Base-by-base conservation (phyloP, 805 yeast species). In the Starmerella geochares region DNA sequence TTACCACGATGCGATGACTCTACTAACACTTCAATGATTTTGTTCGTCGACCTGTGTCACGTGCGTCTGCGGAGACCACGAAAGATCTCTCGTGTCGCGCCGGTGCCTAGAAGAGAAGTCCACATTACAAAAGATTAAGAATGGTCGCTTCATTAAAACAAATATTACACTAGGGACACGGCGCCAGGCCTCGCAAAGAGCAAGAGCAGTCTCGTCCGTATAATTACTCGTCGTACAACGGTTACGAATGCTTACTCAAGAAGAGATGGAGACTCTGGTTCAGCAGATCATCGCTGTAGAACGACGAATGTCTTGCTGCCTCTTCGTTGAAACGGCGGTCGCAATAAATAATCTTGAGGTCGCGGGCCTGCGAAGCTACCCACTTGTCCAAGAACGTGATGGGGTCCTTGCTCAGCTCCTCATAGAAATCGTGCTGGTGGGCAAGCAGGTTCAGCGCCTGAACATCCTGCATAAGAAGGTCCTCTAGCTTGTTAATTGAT, bases 291-390 rank as follows among this genome's bases (percentile, higher is more conserved):
- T 86, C 88, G 38, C 79, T 77, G 66, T 83, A 92, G 66, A 82
- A 92, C 16, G 80, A 79, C 3, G 95, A 78, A 60, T 83, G 77
- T 69, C 98, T 79, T 4, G 86, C 95, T 19, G 77, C 72, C 62
- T 88, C 96, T 67, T 90, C 96, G 62, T 80, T 81, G 66, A 80
- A 83, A 9, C 88, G 90, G 59, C 84, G 92, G 59, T 92, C 97
- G 56, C 95, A 87, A 52, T 86, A 77, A 55, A 92, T 72, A 13
- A 90, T 83, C 67, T 83, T 87, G 61, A 92, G 73, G 43, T 90
- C 84, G 52, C 86, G 85, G 14, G 86, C 73, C 65, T 92, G 94
- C 39, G 86, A 81, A 39, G 80, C 82, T 54, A 80, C 71, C 76
- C 95, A 84, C 46, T 78, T 74, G 49, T 80, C 72, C 57, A 92